Conservation (phyloP, 441 rosid species). For the Erodium texanum region DNA sequence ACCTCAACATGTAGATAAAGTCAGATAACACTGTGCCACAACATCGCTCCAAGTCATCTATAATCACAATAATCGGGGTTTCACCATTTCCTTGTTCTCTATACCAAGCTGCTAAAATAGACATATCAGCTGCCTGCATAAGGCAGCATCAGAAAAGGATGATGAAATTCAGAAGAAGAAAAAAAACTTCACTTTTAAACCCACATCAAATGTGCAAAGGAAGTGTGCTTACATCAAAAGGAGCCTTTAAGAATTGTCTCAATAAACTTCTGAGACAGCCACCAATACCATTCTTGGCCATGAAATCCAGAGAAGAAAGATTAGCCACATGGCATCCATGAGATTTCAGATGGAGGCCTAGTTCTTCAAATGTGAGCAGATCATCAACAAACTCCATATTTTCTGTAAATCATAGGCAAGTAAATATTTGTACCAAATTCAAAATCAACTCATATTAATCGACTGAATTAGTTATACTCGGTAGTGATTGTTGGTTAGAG, state of each 20-base stretch:
- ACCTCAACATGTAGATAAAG: conserved; percentile 61
- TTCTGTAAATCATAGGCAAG: conserved; percentile 39
- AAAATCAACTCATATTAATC: background rate
- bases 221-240: conserved; percentile 57
- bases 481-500: background rate
- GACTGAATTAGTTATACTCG: background rate
- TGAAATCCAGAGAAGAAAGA: conserved; percentile 77
- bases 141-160: conserved; percentile 14
- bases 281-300: conserved; percentile 58
- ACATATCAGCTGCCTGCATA: conserved; percentile 65
- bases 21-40: conserved; percentile 71
- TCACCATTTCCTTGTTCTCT: conserved; percentile 37
- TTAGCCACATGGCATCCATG: conserved; percentile 78
- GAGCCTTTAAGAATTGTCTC: conserved; percentile 56
- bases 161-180: conserved; percentile 6
- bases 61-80: conserved; percentile 56
- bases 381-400: conserved; percentile 95
- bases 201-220: background rate
- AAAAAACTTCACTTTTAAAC: background rate
- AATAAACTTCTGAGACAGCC: conserved; percentile 73
- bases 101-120: conserved; percentile 81
- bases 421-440: background rate
- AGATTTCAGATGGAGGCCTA: conserved; percentile 57
- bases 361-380: conserved; percentile 65
- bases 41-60: conserved; percentile 79